Evolutionary conservation across 2,329 filamentous ascomycete species (phyloP), one percentile per base, ranked within the genome.

Genomic region (Biscogniauxia sp.): DNA sequence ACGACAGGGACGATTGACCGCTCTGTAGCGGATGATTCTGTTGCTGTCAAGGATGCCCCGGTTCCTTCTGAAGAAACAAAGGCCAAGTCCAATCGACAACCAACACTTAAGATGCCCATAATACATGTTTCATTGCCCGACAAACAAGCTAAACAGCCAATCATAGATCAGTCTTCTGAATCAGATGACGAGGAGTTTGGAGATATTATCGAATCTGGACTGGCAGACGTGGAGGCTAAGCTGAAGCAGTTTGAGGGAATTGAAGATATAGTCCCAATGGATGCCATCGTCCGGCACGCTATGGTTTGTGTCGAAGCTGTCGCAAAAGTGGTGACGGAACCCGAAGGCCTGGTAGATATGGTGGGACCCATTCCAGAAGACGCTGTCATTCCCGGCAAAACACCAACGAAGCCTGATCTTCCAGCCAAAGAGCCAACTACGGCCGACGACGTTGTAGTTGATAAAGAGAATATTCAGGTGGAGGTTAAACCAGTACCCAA

Each of bases 171-270:
- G 57, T 81, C 82, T 53, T 84, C 82, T 0, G 83, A 86, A 57
- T 81, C 79, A 13, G 65, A 80, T 55, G 82, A 86, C 51, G 84
- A 87, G 59, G 84, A 86, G 54, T 82, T 86, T 75, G 83, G 80
- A 19, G 82, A 84, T 56, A 83, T 83, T 61, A 84, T 87, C 57
- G 78, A 81, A 56, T 75, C 76, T 57, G 76, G 85, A 65, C 84
- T 86, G 45, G 71, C 76, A 51, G 82, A 85, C 68, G 78, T 79
- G 1, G 80, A 85, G 61, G 73, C 73, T 0, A 78, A 83, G 57
- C 67, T 87, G 28, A 77, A 77, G 60, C 80, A 79, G 55, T 70
- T 85, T 6, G 76, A 80, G 58, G 70, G 68, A 3, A 68, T 76
- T 59, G 68, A 76, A 61, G 67, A 79, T 60, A 63, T 70, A 63